Percentiles rank a stretch among this genome's conserved stretches.
Conservation (phyloP, 306 rosid genomes). For the Datisca glomerata region DNA sequence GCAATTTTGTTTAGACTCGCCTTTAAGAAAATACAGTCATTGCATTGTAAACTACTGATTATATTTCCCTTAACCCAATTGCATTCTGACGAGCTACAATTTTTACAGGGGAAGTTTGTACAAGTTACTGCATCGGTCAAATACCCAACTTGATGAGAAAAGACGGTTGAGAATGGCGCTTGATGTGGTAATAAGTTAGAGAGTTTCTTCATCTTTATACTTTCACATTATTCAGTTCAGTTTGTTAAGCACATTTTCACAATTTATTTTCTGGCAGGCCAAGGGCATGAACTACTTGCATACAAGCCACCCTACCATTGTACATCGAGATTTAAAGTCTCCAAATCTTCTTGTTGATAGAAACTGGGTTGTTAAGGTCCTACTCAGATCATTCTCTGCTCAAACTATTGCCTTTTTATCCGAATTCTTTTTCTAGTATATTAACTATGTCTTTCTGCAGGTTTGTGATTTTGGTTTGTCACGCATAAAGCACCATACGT, state of each 20-base stretch:
- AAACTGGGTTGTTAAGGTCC: conserved; percentile 97
- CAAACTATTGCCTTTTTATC: background rate
- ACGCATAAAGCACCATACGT: conserved; percentile 84
- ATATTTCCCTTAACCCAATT: conserved; percentile 13
- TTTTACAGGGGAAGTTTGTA: conserved; percentile 81
- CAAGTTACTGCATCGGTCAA: conserved; percentile 88
- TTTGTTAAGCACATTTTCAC: conserved; percentile 4
- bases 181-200: conserved; percentile 73
- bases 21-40: too few species aligned
- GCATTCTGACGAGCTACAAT: conserved; percentile 22
- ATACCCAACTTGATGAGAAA: conserved; percentile 76
- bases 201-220: conserved; percentile 6
- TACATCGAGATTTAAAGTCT: too few species aligned
- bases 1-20: too few species aligned
- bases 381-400: background rate
- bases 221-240: conserved; percentile 10
- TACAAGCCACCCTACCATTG: conserved; percentile 90
- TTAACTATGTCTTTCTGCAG: conserved; percentile 28
- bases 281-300: conserved; percentile 99
- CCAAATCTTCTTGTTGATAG: conserved; percentile 95
- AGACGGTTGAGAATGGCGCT: conserved; percentile 90
- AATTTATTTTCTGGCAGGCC: conserved; percentile 36
- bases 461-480: conserved; percentile 99
- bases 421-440: background rate
- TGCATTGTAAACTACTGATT: too few species aligned